Conservation (phyloP, 176 grass and related monocot genomes). For the Calamus simplicifolius region DNA sequence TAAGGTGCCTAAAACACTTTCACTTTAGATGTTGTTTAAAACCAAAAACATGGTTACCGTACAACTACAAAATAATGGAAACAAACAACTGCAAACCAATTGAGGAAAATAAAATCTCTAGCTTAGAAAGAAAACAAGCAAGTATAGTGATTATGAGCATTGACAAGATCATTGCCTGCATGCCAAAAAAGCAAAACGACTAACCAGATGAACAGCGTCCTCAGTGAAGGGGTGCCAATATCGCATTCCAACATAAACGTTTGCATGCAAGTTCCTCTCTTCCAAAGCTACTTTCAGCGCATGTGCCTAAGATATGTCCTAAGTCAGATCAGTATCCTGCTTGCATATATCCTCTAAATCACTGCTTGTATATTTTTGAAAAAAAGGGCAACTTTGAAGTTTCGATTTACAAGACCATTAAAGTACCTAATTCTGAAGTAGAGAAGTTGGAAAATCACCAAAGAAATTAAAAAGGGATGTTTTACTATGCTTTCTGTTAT, state of each 20-base stretch:
- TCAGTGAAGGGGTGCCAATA: constrained; percentile 97
- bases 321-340: not conserved
- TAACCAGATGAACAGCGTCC: constrained; percentile 85
- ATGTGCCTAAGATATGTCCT: constrained; percentile 50
- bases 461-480: not conserved
- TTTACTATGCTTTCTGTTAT: too few relatives aligned
- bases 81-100: too few relatives aligned
- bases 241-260: constrained; percentile 94
- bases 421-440: too few relatives aligned
- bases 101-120: too few relatives aligned
- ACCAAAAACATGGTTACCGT: too few relatives aligned
- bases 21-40: too few relatives aligned
- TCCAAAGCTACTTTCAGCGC: constrained; percentile 65
- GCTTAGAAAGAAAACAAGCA: not conserved
- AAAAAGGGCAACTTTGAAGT: not conserved
- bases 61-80: too few relatives aligned
- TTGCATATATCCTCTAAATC: not conserved
- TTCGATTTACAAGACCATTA: not conserved
- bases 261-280: constrained; percentile 59
- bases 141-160: not conserved
- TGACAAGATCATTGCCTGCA: not conserved
- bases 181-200: not conserved
- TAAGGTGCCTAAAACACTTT: not conserved
- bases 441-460: not conserved
- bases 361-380: not conserved